Evolutionary conservation across 176 grass and related monocot genomes (phyloP).

Genomic region (Thinopyrum elongatum): DNA sequence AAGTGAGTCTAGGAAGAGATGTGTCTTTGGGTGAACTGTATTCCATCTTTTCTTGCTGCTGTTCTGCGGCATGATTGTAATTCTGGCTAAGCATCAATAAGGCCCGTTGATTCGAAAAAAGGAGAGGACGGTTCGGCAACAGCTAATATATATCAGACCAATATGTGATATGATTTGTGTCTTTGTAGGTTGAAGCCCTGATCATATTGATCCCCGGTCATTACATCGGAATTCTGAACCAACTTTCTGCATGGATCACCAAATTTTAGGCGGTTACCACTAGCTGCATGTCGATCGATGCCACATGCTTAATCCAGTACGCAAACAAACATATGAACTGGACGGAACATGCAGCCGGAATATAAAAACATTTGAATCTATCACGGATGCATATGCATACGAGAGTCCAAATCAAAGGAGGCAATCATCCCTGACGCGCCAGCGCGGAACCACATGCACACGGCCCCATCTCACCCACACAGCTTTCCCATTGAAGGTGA

Average conservation of each 20-base stretch:
- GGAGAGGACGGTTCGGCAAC: too few relatives aligned
- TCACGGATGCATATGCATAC: constrained; percentile 6
- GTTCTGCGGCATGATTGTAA: too few relatives aligned
- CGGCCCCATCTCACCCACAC: background rate
- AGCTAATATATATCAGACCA: background rate
- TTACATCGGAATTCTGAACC: background rate
- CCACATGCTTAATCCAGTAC: constrained; percentile 19
- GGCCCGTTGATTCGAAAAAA: too few relatives aligned
- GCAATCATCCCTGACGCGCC: background rate
- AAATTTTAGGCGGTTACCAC: background rate
- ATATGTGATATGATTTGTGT: background rate
- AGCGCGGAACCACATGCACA: constrained; percentile 17
- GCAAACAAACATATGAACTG: constrained; percentile 35
- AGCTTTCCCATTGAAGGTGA: background rate
- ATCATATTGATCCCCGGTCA: background rate
- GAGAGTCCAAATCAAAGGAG: constrained; percentile 13
- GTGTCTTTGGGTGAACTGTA: too few relatives aligned
- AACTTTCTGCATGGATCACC: background rate
- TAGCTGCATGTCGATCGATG: background rate
- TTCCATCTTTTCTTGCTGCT: too few relatives aligned
- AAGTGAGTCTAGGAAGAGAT: too few relatives aligned
- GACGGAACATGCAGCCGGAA: constrained; percentile 21
- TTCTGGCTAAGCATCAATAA: too few relatives aligned
- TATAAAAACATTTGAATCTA: constrained; percentile 8
- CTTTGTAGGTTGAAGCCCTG: too few relatives aligned